Conservation (phyloP, 1,139 yeast genomes). For the Scheffersomyces segobiensis region DNA sequence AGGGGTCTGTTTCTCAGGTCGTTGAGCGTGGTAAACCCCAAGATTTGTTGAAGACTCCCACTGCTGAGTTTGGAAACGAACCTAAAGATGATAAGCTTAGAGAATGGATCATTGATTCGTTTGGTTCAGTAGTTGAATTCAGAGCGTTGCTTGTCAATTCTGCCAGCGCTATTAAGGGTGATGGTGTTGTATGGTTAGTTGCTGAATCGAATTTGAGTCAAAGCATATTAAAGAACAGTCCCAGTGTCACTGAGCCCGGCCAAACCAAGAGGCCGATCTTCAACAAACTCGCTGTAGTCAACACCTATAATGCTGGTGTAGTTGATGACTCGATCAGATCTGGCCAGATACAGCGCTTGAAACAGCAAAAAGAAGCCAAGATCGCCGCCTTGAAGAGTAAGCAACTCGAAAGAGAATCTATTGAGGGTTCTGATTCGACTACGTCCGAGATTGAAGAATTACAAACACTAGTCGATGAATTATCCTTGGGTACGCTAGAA, state of each 20-base stretch:
- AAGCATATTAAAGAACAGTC: slow-evolving; percentile 20
- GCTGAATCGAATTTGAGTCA: slow-evolving; percentile 51
- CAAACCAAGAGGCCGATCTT: slow-evolving; percentile 30
- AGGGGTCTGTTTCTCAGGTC: slow-evolving; percentile 11
- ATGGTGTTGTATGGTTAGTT: slow-evolving; percentile 75
- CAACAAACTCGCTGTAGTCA: slow-evolving; percentile 58
- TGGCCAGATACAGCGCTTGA: slow-evolving; percentile 47
- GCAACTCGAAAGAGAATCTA: slow-evolving; percentile 16
- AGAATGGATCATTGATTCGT: slow-evolving; percentile 52
- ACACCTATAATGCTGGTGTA: slow-evolving; percentile 75
- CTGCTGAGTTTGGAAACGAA: slow-evolving; percentile 28
- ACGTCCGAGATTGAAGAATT: slow-evolving; percentile 10
- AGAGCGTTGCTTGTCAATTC: slow-evolving; percentile 62
- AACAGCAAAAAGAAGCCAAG: slow-evolving; percentile 35
- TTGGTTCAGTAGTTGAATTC: slow-evolving; percentile 71
- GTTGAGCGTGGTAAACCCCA: slow-evolving; percentile 22
- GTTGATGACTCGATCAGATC: slow-evolving; percentile 57
- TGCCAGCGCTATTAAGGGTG: slow-evolving; percentile 66
- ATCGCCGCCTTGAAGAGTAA: slow-evolving; percentile 25
- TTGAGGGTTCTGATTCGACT: slow-evolving; percentile 9
- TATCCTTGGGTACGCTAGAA: slow-evolving; percentile 39
- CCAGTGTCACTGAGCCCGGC: slow-evolving; percentile 17
- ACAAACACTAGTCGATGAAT: slow-evolving; percentile 16
- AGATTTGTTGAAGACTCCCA: slow-evolving; percentile 48
- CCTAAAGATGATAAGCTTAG: slow-evolving; percentile 41